A percentile compares a stretch with the other conserved stretches of the same genome.
These are phyloP conservation scores for Lyophyllum semitale DNA, from an alignment of 768 basidiomycete species.

Conservation along the genomic window DNA sequence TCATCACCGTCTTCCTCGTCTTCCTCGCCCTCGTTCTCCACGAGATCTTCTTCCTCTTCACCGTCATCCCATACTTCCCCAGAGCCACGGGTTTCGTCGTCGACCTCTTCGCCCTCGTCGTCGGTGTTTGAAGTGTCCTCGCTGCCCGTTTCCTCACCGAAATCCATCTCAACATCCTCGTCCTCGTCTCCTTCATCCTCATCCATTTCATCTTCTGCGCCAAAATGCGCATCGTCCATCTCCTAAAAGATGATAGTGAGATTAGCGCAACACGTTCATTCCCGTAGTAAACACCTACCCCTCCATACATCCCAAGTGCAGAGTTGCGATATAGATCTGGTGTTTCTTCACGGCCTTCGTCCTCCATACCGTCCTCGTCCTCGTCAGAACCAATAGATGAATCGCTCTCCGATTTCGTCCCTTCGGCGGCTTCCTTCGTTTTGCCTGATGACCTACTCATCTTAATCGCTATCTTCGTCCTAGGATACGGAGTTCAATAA, in stretches of 20 bases:
- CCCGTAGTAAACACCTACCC: slow-evolving; percentile 52
- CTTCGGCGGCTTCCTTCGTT: slow-evolving; percentile 56
- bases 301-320: slow-evolving; percentile 92
- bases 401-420: slow-evolving; percentile 46
- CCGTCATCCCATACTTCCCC: slow-evolving; percentile 67
- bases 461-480: slow-evolving; percentile 96
- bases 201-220: slow-evolving; percentile 75
- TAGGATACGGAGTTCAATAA: slow-evolving; percentile 28
- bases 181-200: slow-evolving; percentile 82
- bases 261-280: not conserved
- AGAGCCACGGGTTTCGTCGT: slow-evolving; percentile 56
- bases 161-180: slow-evolving; percentile 87
- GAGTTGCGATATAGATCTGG: slow-evolving; percentile 96
- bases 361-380: slow-evolving; percentile 61
- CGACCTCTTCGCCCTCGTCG: slow-evolving; percentile 67
- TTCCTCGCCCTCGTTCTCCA: slow-evolving; percentile 51
- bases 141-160: slow-evolving; percentile 80
- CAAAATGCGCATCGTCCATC: slow-evolving; percentile 79
- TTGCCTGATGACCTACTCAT: slow-evolving; percentile 84
- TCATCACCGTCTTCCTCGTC: slow-evolving; percentile 47
- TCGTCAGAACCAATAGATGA: slow-evolving; percentile 55
- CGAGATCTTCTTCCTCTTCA: slow-evolving; percentile 69
- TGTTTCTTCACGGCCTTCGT: slow-evolving; percentile 70
- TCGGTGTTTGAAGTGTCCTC: slow-evolving; percentile 80
- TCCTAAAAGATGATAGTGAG: slow-evolving; percentile 49